Conservation (phyloP, 2,329 filamentous ascomycete genomes). For the Knufia fluminis region DNA sequence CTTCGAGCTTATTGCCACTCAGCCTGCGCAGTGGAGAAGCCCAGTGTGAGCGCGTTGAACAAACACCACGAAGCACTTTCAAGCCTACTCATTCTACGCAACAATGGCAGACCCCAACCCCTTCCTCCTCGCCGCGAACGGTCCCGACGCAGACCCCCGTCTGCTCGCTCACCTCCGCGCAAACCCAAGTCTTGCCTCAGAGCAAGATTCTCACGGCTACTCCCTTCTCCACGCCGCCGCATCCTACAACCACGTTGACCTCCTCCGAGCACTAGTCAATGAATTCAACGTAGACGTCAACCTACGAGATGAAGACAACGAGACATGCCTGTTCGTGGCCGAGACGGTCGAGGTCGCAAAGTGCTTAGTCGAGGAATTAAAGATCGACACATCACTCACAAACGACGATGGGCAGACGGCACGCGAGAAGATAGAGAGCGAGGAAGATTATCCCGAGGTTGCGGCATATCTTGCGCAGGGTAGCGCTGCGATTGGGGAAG, state of each 20-base stretch:
- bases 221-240: conserved; percentile 86
- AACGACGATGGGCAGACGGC: conserved; percentile 74
- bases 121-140: conserved; percentile 73
- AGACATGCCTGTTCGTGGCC: conserved; percentile 89
- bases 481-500: conserved; percentile 24
- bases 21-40: too few species aligned
- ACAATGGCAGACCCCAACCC: conserved; percentile 40
- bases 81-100: neutral
- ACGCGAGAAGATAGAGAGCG: conserved; percentile 65
- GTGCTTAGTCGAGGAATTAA: conserved; percentile 72
- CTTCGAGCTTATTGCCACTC: neutral
- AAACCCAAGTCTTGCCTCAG: conserved; percentile 64
- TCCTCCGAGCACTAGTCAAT: conserved; percentile 64
- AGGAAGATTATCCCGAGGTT: conserved; percentile 69
- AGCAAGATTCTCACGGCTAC: conserved; percentile 87
- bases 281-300: conserved; percentile 73
- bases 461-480: conserved; percentile 55
- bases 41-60: too few species aligned
- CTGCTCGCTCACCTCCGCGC: conserved; percentile 66
- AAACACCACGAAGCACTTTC: neutral
- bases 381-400: conserved; percentile 54
- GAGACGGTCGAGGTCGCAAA: conserved; percentile 72
- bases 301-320: conserved; percentile 78
- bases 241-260: conserved; percentile 78
- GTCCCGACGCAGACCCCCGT: conserved; percentile 46